These are phyloP conservation scores for Pseudogymnoascus destructans DNA, from an alignment of 2,329 filamentous ascomycete species.

Conservation along the genomic window DNA sequence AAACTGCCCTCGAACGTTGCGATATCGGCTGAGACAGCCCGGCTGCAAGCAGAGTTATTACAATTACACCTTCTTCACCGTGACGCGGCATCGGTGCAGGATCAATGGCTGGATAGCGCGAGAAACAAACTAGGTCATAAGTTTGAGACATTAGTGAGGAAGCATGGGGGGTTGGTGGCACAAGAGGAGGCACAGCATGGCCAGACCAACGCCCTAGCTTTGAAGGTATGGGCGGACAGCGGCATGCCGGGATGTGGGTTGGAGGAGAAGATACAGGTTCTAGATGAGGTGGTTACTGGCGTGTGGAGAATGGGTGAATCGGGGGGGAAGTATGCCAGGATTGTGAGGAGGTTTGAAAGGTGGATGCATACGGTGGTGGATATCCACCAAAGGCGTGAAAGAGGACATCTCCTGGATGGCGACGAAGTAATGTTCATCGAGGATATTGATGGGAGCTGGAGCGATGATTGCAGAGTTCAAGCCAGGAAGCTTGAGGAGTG, in stretches of 20 bases:
- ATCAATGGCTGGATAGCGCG: conserved; percentile 45
- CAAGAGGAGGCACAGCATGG: conserved; percentile 36
- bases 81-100: conserved; percentile 32
- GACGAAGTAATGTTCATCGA: conserved; percentile 36
- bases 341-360: conserved; percentile 44
- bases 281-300: conserved; percentile 43
- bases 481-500: conserved; percentile 42
- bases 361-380: conserved; percentile 40
- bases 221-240: conserved; percentile 37
- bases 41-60: conserved; percentile 50
- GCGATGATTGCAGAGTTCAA: conserved; percentile 41
- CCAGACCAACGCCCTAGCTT: conserved; percentile 35
- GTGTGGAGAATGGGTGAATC: conserved; percentile 45
- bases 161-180: conserved; percentile 31
- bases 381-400: conserved; percentile 33
- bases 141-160: conserved; percentile 29
- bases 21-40: conserved; percentile 42
- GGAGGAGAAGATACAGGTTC: conserved; percentile 42
- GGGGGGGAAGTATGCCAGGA: conserved; percentile 41
- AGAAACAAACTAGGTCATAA: conserved; percentile 33
- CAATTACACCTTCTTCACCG: conserved; percentile 53
- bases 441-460: conserved; percentile 44
- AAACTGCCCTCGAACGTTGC: conserved; percentile 49
- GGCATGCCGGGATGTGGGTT: conserved; percentile 28
- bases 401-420: conserved; percentile 21